Evolutionary conservation across 2,329 filamentous ascomycete genomes (phyloP), one percentile per base, ranked within the genome.

Genomic region (Zasmidium angulare): DNA sequence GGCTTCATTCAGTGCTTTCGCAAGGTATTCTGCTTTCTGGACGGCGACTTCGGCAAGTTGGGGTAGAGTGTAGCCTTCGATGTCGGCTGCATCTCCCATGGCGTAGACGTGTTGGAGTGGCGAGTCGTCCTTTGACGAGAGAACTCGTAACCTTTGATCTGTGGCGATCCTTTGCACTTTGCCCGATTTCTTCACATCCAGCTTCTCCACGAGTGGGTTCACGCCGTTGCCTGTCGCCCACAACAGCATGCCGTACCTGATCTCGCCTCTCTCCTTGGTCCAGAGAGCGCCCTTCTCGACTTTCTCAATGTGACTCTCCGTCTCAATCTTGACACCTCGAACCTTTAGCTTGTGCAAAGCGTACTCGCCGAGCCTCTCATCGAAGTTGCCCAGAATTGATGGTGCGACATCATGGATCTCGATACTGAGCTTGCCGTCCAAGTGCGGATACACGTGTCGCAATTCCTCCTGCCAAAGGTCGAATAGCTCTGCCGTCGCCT

Each of bases 371-470:
- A 80, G 64, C 17, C 72, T 72, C 12, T 71, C 62, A 50, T 80
- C 78, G 50, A 78, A 81, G 0, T 72, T 75, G 7, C 71, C 71
- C 26, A 80, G 65, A 11, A 80, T 75, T 11, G 71, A 64, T 3
- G 75, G 71, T 3, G 77, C 78, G 1, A 79, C 75, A 60, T 80
- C 78, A 56, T 79, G 76, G 43, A 80, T 75, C n/a, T 73, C 72
- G 26, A 80, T 76, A 2, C 62, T 69, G 9, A 79, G 50, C 46
- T 76, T 74, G 1, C 71, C 73, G 19, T 75, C 74, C 1, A 80
- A 66, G 23, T 76, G 71, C 1, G 77, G 75, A 56, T 78, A 79
- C 4, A 79, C 60, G 24, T 72, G 67, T 12, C 68, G 63, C 61
- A 79, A 68, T n/a, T 75, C 74, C 4, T 75, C 63, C 9, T 75